phyloP scores from a whole-genome alignment of 202 grass and related monocot species.

The Miscanthus sacchariflorus region DNA sequence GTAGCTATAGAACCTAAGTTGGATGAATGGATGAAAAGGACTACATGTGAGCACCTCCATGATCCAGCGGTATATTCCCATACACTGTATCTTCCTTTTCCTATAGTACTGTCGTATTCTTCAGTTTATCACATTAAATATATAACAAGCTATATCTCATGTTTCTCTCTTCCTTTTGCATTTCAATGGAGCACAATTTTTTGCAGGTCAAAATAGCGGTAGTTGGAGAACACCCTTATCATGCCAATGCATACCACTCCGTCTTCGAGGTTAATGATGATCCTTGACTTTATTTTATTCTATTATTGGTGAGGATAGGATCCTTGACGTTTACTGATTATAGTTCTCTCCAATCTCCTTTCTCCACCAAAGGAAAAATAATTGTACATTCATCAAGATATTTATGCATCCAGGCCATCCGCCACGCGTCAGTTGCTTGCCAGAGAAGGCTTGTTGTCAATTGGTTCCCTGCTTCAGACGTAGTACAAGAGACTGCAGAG shows the following conservation, averaged over 20 bases:
- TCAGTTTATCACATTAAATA: constrained; percentile 14
- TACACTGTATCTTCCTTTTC: constrained; percentile 6
- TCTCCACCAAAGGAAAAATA: constrained; percentile 1
- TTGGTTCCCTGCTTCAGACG: constrained; percentile 56
- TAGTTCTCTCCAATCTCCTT: not conserved
- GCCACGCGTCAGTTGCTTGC: constrained; percentile 56
- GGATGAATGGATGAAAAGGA: constrained; percentile 55
- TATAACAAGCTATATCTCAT: not conserved
- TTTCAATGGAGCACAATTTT: not conserved
- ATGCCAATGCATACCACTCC: constrained; percentile 64
- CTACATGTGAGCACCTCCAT: constrained; percentile 53
- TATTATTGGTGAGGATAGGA: not conserved
- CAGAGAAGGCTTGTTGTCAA: constrained; percentile 51
- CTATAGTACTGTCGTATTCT: constrained; percentile 1
- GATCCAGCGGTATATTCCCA: constrained; percentile 49
- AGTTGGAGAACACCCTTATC: constrained; percentile 61
- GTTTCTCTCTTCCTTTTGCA: not conserved
- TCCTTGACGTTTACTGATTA: constrained; percentile 16
- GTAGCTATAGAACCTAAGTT: constrained; percentile 42
- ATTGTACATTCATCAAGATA: constrained; percentile 15
- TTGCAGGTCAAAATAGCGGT: constrained; percentile 69
- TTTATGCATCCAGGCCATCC: constrained; percentile 45
- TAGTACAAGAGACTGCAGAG: constrained; percentile 48
- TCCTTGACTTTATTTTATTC: not conserved
- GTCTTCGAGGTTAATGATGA: constrained; percentile 59